These are phyloP conservation scores for Salvia rosmarinus DNA, from an alignment of 257 asterid genomes.

Conservation along the genomic window DNA sequence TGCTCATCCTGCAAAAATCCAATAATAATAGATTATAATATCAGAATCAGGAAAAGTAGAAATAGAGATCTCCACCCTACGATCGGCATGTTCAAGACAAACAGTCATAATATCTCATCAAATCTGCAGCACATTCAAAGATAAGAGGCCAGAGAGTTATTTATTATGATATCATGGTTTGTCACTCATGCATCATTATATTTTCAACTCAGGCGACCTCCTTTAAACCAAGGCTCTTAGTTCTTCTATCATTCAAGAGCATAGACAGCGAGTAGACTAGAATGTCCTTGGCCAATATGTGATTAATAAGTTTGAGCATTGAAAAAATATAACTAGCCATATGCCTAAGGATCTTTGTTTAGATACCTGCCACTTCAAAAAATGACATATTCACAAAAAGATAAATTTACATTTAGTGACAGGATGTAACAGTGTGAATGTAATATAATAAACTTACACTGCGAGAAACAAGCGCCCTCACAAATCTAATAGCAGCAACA, in stretches of 20 bases:
- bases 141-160: background rate
- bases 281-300: background rate
- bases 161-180: background rate
- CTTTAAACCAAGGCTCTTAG: background rate
- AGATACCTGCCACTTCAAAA: conserved; percentile 18
- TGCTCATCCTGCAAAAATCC: conserved; percentile 87
- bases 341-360: conserved; percentile 6
- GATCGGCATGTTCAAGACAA: conserved; percentile 3
- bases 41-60: background rate
- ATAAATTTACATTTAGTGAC: background rate
- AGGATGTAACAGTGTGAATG: conserved; percentile 1
- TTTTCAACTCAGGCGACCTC: conserved; percentile 11
- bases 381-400: conserved; percentile 3
- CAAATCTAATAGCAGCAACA: conserved; percentile 91
- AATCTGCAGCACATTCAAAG: conserved; percentile 11
- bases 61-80: background rate
- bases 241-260: conserved; percentile 11
- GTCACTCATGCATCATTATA: background rate
- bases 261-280: conserved; percentile 20
- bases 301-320: background rate
- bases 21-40: conserved; percentile 15
- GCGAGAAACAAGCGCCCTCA: conserved; percentile 83
- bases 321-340: conserved; percentile 15
- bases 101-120: background rate
- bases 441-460: conserved; percentile 63